Conservation (phyloP, 78 protist genomes). For the Dictyostelium discoideum region dicty_2.7 NC_007089.4:4648001-4648500, state of each 20-base stretch:
- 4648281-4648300: not conserved
- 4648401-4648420: conserved; percentile 65
- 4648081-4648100: no score
- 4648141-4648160: not conserved
- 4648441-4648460: conserved; percentile 21
- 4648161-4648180: not conserved
- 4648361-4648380: conserved; percentile 32
- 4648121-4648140: not conserved
- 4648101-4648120: not conserved
- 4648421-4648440: conserved; percentile 56
- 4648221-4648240: not conserved
- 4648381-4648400: conserved; percentile 67
- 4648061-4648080: not conserved
- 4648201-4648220: not conserved
- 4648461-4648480: conserved; percentile 26
- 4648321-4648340: conserved; percentile 19
- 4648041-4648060: no score
- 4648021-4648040: not conserved
- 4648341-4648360: conserved; percentile 53
- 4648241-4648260: not conserved
- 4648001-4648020: not conserved
- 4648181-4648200: not conserved
- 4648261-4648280: not conserved
- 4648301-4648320: conserved; percentile 10
- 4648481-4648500: conserved; percentile 40